Base-by-base conservation (phyloP, 176 grass and related monocot genomes). In the Oryza glaberrima region DNA sequence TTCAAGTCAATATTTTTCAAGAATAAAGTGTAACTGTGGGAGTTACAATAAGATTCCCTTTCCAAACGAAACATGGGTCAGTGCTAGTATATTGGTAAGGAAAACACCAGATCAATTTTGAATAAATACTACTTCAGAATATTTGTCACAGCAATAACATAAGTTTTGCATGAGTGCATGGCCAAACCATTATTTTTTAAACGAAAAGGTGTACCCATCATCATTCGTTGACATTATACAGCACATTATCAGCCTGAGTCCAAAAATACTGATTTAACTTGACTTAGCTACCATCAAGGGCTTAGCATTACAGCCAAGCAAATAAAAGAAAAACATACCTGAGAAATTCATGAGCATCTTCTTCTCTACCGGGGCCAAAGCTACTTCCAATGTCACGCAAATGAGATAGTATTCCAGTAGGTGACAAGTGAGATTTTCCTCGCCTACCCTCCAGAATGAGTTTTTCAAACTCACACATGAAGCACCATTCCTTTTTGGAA, bases 311-410 rank as follows among this genome's bases (percentile, higher is more conserved):
- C 64, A 63, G 7, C 41, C 3, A 85, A 78, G 41, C 20, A 71
- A n/a, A 64, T 19, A 77, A 76, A 23, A 36, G 83, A 52, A 44
- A 17, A 77, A 71, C 51, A 75, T 56, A 95, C 96, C 93, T 98
- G 83, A 98, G 82, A 90, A 98, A 98, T 80, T 98, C 96, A 69
- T 98, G 96, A 54, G 96, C 96, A 69, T 98, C 96, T 82, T 98
- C 89, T 84, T 98, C 79, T 51, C 48, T 68, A 4, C 93, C 85
- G 0, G 40, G 76, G 67, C 89, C 89, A 79, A 98, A 98, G 34
- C 83, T 86, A 43, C 70, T 70, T 32, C 91, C 91, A 54, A 88
- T 93, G 69, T 90, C 82, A 19, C 35, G 52, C 77, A 98, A 76
- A 79, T 94, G 87, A 77, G 87, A 94, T 15, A 98, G 85, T 70